Percentiles rank a stretch among this genome's conserved stretches.
Conservation (phyloP, 306 rosid species). For the Sicyos baderoa region DNA sequence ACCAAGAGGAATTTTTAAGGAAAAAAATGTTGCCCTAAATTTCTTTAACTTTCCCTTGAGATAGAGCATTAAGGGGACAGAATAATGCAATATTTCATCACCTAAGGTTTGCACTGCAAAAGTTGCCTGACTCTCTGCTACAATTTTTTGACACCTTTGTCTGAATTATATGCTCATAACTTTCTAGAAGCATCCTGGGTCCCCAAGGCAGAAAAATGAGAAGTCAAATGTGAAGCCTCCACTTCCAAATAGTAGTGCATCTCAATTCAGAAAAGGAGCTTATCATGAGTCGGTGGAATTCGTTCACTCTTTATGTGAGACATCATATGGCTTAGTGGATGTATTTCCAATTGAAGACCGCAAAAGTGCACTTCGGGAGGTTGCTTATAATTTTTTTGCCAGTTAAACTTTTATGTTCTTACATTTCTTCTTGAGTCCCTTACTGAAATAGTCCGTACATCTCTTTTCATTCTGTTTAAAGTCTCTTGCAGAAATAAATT, state of each 20-base stretch:
- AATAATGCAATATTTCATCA: not conserved
- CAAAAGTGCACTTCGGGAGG: conserved; percentile 91
- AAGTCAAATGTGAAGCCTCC: conserved; percentile 74
- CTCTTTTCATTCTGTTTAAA: conserved; percentile 32
- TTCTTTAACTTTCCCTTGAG: not conserved
- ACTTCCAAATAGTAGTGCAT: conserved; percentile 46
- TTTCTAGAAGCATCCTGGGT: conserved; percentile 64
- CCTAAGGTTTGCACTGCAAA: not conserved
- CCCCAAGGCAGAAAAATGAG: conserved; percentile 61
- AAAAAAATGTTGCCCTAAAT: not conserved
- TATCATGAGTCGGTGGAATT: conserved; percentile 83
- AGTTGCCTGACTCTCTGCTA: conserved; percentile 7
- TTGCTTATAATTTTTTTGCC: conserved; percentile 29
- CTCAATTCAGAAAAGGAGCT: conserved; percentile 85
- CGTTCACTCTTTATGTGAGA: conserved; percentile 89
- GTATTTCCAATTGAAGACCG: conserved; percentile 97
- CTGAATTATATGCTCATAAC: conserved; percentile 1
- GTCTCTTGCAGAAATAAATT: conserved; percentile 83
- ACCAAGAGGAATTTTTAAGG: not conserved
- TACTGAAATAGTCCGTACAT: conserved; percentile 17
- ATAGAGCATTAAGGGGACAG: conserved; percentile 2
- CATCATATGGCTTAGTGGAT: conserved; percentile 91
- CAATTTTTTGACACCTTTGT: not conserved
- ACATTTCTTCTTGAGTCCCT: conserved; percentile 7
- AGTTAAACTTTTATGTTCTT: not conserved